These are phyloP conservation scores for Vaccinium corymbosum DNA, from an alignment of 148 eudicot genomes.

Conservation along the genomic window DNA sequence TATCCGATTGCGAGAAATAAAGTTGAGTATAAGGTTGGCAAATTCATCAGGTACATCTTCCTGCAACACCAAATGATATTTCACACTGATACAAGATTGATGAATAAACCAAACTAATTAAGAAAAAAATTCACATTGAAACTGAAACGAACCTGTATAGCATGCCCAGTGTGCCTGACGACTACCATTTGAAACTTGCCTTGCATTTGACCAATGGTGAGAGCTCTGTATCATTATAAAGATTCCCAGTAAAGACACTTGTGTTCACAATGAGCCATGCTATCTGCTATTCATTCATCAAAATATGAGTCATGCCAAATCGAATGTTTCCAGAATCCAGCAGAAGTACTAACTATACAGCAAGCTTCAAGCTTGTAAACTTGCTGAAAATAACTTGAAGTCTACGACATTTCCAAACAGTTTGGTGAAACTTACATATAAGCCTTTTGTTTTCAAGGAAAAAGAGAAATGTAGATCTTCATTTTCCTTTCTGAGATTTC, in stretches of 20 bases:
- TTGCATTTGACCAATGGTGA: slow-evolving; percentile 99
- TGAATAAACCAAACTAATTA: neutral
- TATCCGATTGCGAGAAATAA: slow-evolving; percentile 76
- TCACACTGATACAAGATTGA: neutral
- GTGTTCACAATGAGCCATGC: slow-evolving; percentile 3
- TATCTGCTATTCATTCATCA: neutral
- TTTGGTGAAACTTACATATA: neutral
- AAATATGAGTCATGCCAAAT: slow-evolving; percentile 6
- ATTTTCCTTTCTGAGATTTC: neutral
- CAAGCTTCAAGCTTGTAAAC: neutral
- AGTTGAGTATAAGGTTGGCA: slow-evolving; percentile 61
- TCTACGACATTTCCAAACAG: neutral
- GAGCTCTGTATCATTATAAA: slow-evolving; percentile 54
- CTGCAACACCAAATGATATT: slow-evolving; percentile 33
- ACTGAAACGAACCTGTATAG: slow-evolving; percentile 66
- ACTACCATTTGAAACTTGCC: slow-evolving; percentile 97
- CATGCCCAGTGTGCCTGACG: slow-evolving; percentile 93
- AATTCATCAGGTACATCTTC: slow-evolving; percentile 95
- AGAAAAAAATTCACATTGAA: slow-evolving; percentile 3
- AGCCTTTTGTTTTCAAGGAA: neutral
- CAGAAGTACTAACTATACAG: neutral
- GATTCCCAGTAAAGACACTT: slow-evolving; percentile 6
- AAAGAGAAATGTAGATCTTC: neutral
- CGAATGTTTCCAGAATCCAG: neutral
- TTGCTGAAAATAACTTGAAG: neutral